These are phyloP conservation scores for Taphrina pruni DNA, from an alignment of 1,139 yeast species.

Conservation along the genomic window DNA sequence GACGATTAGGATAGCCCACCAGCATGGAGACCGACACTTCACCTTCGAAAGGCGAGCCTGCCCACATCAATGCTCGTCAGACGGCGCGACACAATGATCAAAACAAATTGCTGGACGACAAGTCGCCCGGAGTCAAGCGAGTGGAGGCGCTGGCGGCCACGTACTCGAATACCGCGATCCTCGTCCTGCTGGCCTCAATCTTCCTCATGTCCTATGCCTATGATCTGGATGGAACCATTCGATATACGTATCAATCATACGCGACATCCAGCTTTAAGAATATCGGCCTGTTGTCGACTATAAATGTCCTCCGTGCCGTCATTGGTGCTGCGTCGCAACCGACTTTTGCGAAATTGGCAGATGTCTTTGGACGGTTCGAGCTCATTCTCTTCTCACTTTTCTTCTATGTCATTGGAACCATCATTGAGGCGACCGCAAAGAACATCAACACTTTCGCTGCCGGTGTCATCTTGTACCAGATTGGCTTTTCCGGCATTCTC, in stretches of 20 bases:
- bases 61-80: background rate
- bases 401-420: constrained; percentile 71
- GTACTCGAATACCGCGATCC: constrained; percentile 27
- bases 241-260: constrained; percentile 53
- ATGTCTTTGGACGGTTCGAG: constrained; percentile 55
- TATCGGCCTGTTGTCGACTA: constrained; percentile 55
- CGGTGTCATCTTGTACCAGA: constrained; percentile 71
- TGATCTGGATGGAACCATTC: constrained; percentile 55
- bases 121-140: constrained; percentile 39
- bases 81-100: constrained; percentile 10
- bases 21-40: background rate
- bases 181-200: constrained; percentile 45
- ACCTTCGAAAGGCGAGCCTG: background rate
- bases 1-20: background rate
- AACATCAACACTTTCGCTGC: constrained; percentile 72
- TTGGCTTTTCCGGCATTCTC: constrained; percentile 64
- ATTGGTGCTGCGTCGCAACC: constrained; percentile 55
- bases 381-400: constrained; percentile 61
- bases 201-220: constrained; percentile 55
- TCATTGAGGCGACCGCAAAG: constrained; percentile 70
- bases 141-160: constrained; percentile 35
- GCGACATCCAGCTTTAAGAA: constrained; percentile 55
- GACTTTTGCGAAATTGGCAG: constrained; percentile 55
- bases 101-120: constrained; percentile 22
- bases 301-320: constrained; percentile 55